phyloP scores from a whole-genome alignment of 352 stramenopile species.

The Phytophthora kernoviae region DNA sequence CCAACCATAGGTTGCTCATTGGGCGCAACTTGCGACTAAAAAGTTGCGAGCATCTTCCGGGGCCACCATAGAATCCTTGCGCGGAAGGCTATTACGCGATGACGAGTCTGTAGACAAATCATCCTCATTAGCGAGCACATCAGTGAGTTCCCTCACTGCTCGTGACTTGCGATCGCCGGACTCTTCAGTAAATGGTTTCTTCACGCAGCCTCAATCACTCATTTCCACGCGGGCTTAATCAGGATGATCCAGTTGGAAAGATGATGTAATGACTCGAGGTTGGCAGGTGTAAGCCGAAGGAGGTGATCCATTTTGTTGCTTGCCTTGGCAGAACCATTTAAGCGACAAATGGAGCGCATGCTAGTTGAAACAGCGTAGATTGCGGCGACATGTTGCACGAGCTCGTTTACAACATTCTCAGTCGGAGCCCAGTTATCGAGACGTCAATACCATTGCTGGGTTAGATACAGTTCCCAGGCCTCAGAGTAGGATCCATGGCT shows the following conservation, averaged over 20 bases:
- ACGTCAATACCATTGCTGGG: conserved; percentile 70
- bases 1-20: conserved; percentile 83
- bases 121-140: conserved; percentile 41
- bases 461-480: conserved; percentile 56
- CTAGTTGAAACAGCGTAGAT: conserved; percentile 56
- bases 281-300: conserved; percentile 51
- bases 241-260: conserved; percentile 84
- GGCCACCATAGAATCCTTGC: conserved; percentile 35
- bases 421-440: conserved; percentile 42
- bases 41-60: conserved; percentile 53
- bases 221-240: conserved; percentile 63
- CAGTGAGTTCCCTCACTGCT: conserved; percentile 57
- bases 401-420: conserved; percentile 56
- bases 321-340: conserved; percentile 27
- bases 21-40: conserved; percentile 76
- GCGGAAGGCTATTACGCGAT: conserved; percentile 11
- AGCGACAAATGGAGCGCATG: conserved; percentile 50
- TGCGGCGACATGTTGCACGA: conserved; percentile 55
- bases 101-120: conserved; percentile 23
- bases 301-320: conserved; percentile 22
- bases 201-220: conserved; percentile 18
- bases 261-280: conserved; percentile 76
- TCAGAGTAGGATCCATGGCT: conserved; percentile 35
- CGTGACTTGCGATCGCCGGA: conserved; percentile 26
- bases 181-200: conserved; percentile 24